Evolutionary conservation across 2,329 filamentous ascomycete genomes (phyloP), one percentile per base, ranked within the genome.

Genomic region (Conoideocrella luteorostrata): DNA sequence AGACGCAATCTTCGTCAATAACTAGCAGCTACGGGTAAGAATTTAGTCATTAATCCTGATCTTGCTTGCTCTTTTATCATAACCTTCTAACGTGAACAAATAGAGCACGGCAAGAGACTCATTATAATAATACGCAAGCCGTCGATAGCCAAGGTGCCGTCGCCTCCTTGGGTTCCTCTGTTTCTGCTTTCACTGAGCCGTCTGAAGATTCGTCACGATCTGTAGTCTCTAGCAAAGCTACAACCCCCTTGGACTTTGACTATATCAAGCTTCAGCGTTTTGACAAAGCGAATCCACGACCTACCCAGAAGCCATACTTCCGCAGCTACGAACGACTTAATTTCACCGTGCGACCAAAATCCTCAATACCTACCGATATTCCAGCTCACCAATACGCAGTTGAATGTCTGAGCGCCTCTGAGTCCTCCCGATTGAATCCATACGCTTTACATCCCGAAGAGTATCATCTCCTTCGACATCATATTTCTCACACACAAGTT

Each of bases 391-490:
- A 91, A 47, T 96, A 95, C 66, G 91, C 88, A n/a, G 79, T 83
- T 51, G 89, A 98, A 67, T 95, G 89, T 60, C 85, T 95, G 46
- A 77, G 84, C 42, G 91, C 91, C 11, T 93, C 91, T 43, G 88
- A 95, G 63, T 85, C 87, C 7, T 96, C 88, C 32, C 77, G 93
- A 45, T 72, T 98, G 2, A 91, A 91, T 52, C 91, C 93, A 1
- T 97, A 93, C 63, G 82, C 86, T 10, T 69, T 98, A 30, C 89
- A 97, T 63, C 75, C 78, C 21, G 83, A 87, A 49, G 93, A 98
- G 63, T 90, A 96, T 59, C 70, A 76, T 47, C 73, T 95, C 47
- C 69, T 98, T 32, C 80, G 87, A 49, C 75, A 86, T 49, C 83
- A 94, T 55, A 80, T 98, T 53, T 95, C 85, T 58, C 83, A 88